phyloP scores from a whole-genome alignment of 202 grass and related monocot genomes.

The Carex arenaria region DNA sequence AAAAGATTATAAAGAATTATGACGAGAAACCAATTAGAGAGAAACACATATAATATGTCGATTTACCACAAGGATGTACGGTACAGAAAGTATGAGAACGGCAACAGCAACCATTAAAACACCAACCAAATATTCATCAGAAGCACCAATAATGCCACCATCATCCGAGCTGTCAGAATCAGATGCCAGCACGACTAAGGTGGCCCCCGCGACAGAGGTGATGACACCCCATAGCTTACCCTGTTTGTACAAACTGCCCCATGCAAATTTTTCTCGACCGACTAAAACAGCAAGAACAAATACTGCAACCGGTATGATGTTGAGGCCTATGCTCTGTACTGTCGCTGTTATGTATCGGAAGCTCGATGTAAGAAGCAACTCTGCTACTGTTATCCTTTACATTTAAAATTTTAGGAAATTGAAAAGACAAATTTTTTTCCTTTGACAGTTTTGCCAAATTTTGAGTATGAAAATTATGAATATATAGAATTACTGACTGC shows the following conservation, averaged over 20 bases:
- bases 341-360: constrained; percentile 30
- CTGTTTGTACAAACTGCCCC: constrained; percentile 6
- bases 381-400: constrained; percentile 18
- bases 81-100: not conserved
- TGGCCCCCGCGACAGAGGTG: not conserved
- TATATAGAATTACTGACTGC: constrained; percentile 23
- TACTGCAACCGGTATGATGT: constrained; percentile 25
- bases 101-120: constrained; percentile 17
- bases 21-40: not conserved
- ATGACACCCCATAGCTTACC: constrained; percentile 24
- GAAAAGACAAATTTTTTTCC: not conserved
- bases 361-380: constrained; percentile 29
- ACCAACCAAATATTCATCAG: constrained; percentile 8
- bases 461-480: not conserved
- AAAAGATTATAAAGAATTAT: not conserved
- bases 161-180: not conserved
- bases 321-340: constrained; percentile 28
- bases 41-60: not conserved
- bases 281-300: constrained; percentile 26
- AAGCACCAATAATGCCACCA: not conserved
- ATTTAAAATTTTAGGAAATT: not conserved
- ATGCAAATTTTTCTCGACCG: constrained; percentile 20
- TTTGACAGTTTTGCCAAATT: not conserved
- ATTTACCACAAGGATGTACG: constrained; percentile 17
- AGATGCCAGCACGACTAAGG: not conserved